Evolutionary conservation across 2,329 filamentous ascomycete genomes (phyloP).

Genomic region (Aspergillus sp.): DNA sequence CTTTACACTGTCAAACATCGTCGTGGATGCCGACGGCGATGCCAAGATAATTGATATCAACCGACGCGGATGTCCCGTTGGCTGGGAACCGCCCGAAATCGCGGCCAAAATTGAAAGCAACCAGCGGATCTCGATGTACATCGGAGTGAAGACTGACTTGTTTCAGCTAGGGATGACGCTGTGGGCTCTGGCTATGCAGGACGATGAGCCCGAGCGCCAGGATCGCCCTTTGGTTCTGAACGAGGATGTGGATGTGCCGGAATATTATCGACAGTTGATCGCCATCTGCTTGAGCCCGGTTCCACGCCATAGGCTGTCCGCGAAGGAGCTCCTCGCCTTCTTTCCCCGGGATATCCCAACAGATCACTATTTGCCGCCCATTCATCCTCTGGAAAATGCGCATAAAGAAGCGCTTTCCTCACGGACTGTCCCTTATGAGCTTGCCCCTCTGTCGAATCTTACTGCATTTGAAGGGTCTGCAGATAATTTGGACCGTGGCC

Average conservation of each 20-base stretch:
- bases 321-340: conserved; percentile 58
- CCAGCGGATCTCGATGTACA: conserved; percentile 91
- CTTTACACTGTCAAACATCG: conserved; percentile 94
- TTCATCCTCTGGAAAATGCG: background rate
- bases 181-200: conserved; percentile 78
- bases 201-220: conserved; percentile 80
- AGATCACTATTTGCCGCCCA: conserved; percentile 9
- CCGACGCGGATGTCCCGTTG: conserved; percentile 87
- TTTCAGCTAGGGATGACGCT: conserved; percentile 96
- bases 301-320: conserved; percentile 64
- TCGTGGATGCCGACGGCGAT: conserved; percentile 73
- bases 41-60: conserved; percentile 99
- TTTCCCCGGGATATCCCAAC: conserved; percentile 47
- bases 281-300: conserved; percentile 65
- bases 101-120: conserved; percentile 74
- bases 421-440: background rate
- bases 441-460: background rate
- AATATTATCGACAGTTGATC: conserved; percentile 69
- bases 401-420: background rate
- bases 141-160: conserved; percentile 93
- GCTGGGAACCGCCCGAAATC: conserved; percentile 94
- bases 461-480: background rate
- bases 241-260: conserved; percentile 51
- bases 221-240: conserved; percentile 58
- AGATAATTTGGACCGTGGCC: no score